phyloP scores from a whole-genome alignment of 805 yeast species.

The Nakazawaea wickerhamii region DNA sequence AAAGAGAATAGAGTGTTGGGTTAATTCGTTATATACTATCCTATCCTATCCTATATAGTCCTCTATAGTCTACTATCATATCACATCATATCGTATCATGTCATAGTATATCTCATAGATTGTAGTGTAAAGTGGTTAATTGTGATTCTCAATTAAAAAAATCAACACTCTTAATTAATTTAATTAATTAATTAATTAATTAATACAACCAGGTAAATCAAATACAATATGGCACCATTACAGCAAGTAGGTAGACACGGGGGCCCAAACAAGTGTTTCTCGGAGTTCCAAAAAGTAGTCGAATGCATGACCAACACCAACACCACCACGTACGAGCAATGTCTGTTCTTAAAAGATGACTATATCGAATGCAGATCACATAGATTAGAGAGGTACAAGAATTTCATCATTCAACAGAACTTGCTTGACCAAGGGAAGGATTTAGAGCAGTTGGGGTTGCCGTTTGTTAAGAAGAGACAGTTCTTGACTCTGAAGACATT shows the following conservation, averaged over 20 bases:
- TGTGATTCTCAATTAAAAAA: no score
- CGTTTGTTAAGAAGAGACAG: slow-evolving; percentile 33
- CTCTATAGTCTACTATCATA: no score
- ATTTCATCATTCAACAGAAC: slow-evolving; percentile 28
- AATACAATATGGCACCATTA: slow-evolving; percentile 16
- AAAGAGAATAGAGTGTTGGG: slow-evolving; percentile 37
- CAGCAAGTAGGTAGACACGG: slow-evolving; percentile 23
- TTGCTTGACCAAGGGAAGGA: slow-evolving; percentile 22
- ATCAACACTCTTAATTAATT: no score
- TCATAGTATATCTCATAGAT: no score
- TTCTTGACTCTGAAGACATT: slow-evolving; percentile 33
- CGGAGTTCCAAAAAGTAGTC: slow-evolving; percentile 31
- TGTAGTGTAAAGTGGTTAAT: not conserved
- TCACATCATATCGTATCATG: no score
- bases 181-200: not conserved
- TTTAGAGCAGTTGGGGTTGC: slow-evolving; percentile 30
- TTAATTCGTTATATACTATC: slow-evolving; percentile 12
- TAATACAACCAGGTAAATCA: not conserved
- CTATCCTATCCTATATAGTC: no score
- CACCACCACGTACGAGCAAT: slow-evolving; percentile 26
- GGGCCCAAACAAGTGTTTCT: slow-evolving; percentile 34
- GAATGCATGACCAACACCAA: slow-evolving; percentile 32
- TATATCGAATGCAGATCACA: slow-evolving; percentile 34
- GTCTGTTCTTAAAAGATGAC: slow-evolving; percentile 27
- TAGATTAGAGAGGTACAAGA: slow-evolving; percentile 30